Base-by-base conservation (phyloP, 2,329 filamentous ascomycete species). In the Aspergillus sp. region DNA sequence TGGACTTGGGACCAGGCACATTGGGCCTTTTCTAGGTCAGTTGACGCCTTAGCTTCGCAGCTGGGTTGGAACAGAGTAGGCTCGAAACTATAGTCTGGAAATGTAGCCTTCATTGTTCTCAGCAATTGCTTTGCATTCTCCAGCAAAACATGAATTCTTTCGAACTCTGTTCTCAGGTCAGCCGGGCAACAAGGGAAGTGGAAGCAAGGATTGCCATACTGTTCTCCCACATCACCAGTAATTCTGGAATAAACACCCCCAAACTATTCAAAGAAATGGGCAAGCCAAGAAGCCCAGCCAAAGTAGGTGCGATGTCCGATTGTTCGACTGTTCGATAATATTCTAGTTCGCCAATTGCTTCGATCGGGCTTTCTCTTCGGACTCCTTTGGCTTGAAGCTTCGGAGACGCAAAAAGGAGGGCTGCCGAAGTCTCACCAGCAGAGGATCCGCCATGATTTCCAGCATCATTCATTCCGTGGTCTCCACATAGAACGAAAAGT, bases 401-500 rank as follows among this genome's bases (percentile, higher is more conserved):
- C 0, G 91, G 89, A 2, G 89, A 93, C 53, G 94, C 80, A 64
- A 98, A 97, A 19, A 96, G 79, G 7, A 98, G 72, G 10, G 93
- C 93, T 0, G 93, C 85, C 1, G 91, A 96, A 1, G 93, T 97
- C 71, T 98, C 93, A 39, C 93, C 91, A 1, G 88, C 80, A 0
- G 90, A 90, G 7, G 91, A 96, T 35, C 91, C 93, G 29, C 93
- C 93, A 63, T 98, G 93, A 56, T 97, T 97, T 2, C 93, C 93
- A 19, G 88, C 93, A 57, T 97, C 91, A 57, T 97, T 98, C 93
- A 98, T 98, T n/a, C 93, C 93, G 63, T 98, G 93, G 59, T 98
- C 94, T 47, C 93, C 93, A 47, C 85, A 88, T 5, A 98, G 70
- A 3, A 98, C 82, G 41, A 98, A 77, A 2, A 98, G 71, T 0